Conservation (phyloP, 768 basidiomycete genomes). For the Termitomyces heimii region DNA sequence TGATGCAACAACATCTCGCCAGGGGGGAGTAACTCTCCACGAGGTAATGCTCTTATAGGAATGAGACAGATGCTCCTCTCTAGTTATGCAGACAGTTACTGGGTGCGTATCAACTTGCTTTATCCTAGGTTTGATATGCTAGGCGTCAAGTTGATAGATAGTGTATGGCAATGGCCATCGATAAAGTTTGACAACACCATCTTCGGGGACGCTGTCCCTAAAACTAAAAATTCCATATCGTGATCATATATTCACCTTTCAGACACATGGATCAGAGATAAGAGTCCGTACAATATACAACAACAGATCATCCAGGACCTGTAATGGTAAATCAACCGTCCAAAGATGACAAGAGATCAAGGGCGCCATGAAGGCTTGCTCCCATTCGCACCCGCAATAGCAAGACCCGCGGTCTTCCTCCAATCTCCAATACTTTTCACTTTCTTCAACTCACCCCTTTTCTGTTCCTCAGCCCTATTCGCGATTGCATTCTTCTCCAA, state of each 20-base stretch:
- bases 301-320: conserved; percentile 1
- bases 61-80: background rate
- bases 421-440: conserved; percentile 30
- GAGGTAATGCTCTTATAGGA: background rate
- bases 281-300: background rate
- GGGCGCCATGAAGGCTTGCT: conserved; percentile 14
- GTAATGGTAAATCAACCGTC: background rate
- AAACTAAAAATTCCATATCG: background rate
- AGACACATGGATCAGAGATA: background rate
- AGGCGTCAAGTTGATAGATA: background rate
- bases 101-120: background rate
- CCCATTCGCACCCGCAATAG: background rate
- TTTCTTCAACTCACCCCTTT: conserved; percentile 22
- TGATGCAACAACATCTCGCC: background rate
- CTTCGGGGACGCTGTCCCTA: background rate
- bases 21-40: background rate
- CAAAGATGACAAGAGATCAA: background rate
- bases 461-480: conserved; percentile 18
- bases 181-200: background rate
- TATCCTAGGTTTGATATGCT: background rate
- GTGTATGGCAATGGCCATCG: background rate
- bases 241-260: background rate
- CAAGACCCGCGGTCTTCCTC: conserved; percentile 16
- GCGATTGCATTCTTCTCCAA: conserved; percentile 24
- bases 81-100: background rate